Percentiles rank a stretch among this genome's conserved stretches.
phyloP scores from a whole-genome alignment of 2,329 filamentous ascomycete species.

The Diaporthe sp. region DNA sequence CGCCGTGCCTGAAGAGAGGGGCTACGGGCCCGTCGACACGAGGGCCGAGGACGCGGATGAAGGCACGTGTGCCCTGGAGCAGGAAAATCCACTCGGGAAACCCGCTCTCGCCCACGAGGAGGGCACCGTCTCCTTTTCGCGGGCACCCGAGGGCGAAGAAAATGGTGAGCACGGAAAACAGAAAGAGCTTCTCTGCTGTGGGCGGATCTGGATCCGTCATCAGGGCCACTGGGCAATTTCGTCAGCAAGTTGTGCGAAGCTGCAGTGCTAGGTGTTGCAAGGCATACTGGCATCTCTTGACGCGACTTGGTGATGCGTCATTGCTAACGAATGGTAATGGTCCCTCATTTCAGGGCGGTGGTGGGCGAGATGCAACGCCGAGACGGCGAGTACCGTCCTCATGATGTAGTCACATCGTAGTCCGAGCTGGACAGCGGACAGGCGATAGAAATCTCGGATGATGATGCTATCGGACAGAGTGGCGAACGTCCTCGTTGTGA shows the following conservation, averaged over 20 bases:
- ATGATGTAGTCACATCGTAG: conserved; percentile 2
- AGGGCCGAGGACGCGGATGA: neutral
- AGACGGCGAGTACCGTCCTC: neutral
- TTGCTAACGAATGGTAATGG: neutral
- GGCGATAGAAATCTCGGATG: neutral
- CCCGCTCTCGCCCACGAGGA: neutral
- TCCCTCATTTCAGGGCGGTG: neutral
- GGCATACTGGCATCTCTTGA: neutral
- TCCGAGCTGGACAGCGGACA: neutral
- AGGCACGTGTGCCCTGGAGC: neutral
- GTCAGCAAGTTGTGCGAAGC: neutral
- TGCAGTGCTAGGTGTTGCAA: neutral
- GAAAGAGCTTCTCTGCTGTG: neutral
- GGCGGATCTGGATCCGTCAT: neutral
- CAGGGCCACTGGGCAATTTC: neutral
- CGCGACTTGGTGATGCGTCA: neutral
- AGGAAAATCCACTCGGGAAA: neutral
- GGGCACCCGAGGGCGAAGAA: neutral
- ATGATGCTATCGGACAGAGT: neutral
- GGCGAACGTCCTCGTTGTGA: neutral
- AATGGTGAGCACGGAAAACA: neutral
- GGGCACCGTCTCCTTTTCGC: neutral
- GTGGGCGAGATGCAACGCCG: neutral
- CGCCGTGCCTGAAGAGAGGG: neutral
- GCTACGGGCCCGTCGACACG: neutral